A percentile compares a stretch with the other conserved stretches of the same genome.
phyloP scores from a whole-genome alignment of 176 grass and related monocot genomes.

The Poa annua region DNA sequence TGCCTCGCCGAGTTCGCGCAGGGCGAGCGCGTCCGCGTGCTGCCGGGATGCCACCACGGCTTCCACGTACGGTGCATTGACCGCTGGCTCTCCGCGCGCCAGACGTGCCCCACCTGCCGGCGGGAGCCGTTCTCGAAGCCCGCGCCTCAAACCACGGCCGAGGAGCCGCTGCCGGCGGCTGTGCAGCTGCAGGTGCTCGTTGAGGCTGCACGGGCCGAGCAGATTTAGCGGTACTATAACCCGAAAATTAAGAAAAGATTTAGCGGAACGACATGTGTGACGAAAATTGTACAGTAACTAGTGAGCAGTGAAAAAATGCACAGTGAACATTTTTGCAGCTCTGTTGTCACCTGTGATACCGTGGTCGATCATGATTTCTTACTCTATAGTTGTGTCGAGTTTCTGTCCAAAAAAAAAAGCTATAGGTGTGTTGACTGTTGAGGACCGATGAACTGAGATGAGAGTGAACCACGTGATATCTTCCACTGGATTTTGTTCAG shows the following conservation, averaged over 20 bases:
- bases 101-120: constrained; percentile 91
- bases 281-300: not conserved
- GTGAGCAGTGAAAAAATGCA: not conserved
- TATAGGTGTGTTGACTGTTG: too few species aligned
- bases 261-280: not conserved
- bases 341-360: not conserved
- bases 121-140: constrained; percentile 54
- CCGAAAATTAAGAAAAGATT: too few species aligned
- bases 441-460: too few species aligned
- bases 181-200: constrained; percentile 8
- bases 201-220: not conserved
- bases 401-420: too few species aligned
- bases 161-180: not conserved
- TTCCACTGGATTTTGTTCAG: too few species aligned
- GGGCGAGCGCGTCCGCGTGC: constrained; percentile 73
- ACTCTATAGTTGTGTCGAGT: too few species aligned
- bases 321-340: constrained; percentile 30
- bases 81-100: constrained; percentile 68
- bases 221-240: not conserved
- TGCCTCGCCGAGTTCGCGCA: constrained; percentile 86
- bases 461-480: too few species aligned
- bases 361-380: not conserved
- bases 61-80: constrained; percentile 93
- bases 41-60: constrained; percentile 78
- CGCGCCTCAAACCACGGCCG: not conserved